These are phyloP conservation scores for Pugionium dolabratum DNA, from an alignment of 345 rosid genomes.

Conservation along the genomic window DNA sequence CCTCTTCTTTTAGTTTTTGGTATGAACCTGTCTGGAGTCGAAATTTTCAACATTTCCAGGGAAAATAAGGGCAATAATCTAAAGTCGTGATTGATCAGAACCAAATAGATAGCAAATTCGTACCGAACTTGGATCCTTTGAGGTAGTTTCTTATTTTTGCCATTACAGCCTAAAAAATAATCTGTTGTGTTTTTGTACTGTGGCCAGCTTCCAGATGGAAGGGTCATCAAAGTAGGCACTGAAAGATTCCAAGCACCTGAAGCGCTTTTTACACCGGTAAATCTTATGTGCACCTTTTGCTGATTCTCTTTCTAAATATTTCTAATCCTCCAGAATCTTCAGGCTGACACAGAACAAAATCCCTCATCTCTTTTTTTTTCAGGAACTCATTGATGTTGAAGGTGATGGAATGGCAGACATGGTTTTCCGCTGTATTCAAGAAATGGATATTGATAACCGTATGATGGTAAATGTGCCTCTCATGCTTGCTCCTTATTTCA, in stretches of 20 bases:
- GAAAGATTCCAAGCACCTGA: conserved; percentile 99
- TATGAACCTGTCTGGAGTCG: background rate
- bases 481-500: background rate
- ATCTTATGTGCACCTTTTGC: conserved; percentile 27
- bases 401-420: conserved; percentile 99
- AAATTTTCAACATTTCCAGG: background rate
- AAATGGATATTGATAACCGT: conserved; percentile 98
- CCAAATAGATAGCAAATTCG: background rate
- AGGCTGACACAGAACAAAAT: conserved; percentile 9
- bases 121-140: background rate
- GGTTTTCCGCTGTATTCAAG: conserved; percentile 99
- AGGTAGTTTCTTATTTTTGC: background rate
- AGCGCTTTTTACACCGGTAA: conserved; percentile 97
- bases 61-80: background rate
- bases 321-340: conserved; percentile 1
- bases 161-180: background rate
- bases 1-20: background rate
- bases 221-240: conserved; percentile 95
- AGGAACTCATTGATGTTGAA: conserved; percentile 98
- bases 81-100: conserved; percentile 11
- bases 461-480: conserved; percentile 63
- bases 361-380: conserved; percentile 10
- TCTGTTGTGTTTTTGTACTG: background rate
- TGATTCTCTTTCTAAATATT: background rate
- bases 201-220: conserved; percentile 94